Conservation (phyloP, 1,284 basidiomycete species). For the Dichomitus squalens region DNA sequence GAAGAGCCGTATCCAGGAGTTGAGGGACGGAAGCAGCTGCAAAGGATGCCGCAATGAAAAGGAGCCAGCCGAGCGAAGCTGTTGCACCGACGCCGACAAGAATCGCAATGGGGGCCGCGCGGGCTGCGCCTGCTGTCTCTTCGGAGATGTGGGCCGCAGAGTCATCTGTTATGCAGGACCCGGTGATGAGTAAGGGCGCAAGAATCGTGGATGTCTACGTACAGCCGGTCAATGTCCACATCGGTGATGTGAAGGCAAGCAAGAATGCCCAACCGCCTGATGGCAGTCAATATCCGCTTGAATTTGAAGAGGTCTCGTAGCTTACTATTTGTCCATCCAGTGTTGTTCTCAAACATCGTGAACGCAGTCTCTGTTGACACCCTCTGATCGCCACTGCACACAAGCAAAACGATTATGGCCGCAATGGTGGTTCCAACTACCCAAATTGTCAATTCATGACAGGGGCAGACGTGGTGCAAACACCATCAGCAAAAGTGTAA, state of each 20-base stretch:
- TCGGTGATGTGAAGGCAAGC: conserved; percentile 71
- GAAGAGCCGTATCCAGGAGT: conserved; percentile 52
- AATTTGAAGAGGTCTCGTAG: conserved; percentile 2
- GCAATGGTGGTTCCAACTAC: conserved; percentile 45
- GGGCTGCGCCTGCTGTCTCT: conserved; percentile 67
- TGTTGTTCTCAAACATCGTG: conserved; percentile 72
- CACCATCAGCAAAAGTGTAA: no score
- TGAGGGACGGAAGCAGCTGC: conserved; percentile 57
- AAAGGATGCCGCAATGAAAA: conserved; percentile 66
- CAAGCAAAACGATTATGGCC: conserved; percentile 62
- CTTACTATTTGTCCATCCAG: conserved; percentile 65
- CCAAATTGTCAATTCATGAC: neutral
- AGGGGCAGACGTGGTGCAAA: no score
- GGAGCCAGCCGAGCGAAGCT: conserved; percentile 62
- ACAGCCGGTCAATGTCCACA: conserved; percentile 84
- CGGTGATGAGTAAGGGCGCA: neutral
- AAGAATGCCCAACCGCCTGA: conserved; percentile 75
- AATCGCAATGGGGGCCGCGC: conserved; percentile 78
- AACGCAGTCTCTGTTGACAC: conserved; percentile 73
- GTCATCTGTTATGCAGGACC: conserved; percentile 49
- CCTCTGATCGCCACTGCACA: conserved; percentile 54
- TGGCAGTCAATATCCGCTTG: neutral
- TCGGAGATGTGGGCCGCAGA: conserved; percentile 80
- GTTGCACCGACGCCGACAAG: conserved; percentile 64
- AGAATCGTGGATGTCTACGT: conserved; percentile 25